Conservation (phyloP, 805 yeast genomes). For the Komagataella pastoris region DNA sequence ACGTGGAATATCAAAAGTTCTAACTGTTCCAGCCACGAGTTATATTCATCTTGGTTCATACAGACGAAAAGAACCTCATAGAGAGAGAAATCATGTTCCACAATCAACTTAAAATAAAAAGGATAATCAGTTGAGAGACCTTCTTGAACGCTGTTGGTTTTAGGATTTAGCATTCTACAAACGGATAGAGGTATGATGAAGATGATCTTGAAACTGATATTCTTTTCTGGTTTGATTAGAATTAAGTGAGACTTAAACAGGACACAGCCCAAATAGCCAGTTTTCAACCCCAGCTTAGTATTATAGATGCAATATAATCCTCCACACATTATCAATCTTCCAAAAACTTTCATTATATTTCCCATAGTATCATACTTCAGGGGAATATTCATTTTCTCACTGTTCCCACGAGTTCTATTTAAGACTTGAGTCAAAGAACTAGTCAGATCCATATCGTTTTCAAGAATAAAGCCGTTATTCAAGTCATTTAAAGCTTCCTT, state of each 20-base stretch:
- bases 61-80: conserved; percentile 31
- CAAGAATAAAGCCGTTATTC: conserved; percentile 7
- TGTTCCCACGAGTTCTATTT: background rate
- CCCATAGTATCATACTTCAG: conserved; percentile 19
- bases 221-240: conserved; percentile 16
- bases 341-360: conserved; percentile 20
- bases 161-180: conserved; percentile 13
- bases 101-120: conserved; percentile 26
- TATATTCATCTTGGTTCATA: conserved; percentile 18
- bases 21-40: conserved; percentile 26
- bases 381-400: conserved; percentile 4
- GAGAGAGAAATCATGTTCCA: conserved; percentile 26
- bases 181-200: conserved; percentile 36
- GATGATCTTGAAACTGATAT: conserved; percentile 17
- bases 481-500: conserved; percentile 4
- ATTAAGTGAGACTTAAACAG: conserved; percentile 40
- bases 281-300: conserved; percentile 4
- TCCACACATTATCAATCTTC: conserved; percentile 29
- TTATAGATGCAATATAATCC: conserved; percentile 27
- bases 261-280: conserved; percentile 19
- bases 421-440: conserved; percentile 5
- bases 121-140: conserved; percentile 17
- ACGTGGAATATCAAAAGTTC: conserved; percentile 14
- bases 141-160: conserved; percentile 14
- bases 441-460: conserved; percentile 7